These are phyloP conservation scores for Cryptococcus maquisensis DNA, from an alignment of 1,284 basidiomycete species.

Conservation along the genomic window DNA sequence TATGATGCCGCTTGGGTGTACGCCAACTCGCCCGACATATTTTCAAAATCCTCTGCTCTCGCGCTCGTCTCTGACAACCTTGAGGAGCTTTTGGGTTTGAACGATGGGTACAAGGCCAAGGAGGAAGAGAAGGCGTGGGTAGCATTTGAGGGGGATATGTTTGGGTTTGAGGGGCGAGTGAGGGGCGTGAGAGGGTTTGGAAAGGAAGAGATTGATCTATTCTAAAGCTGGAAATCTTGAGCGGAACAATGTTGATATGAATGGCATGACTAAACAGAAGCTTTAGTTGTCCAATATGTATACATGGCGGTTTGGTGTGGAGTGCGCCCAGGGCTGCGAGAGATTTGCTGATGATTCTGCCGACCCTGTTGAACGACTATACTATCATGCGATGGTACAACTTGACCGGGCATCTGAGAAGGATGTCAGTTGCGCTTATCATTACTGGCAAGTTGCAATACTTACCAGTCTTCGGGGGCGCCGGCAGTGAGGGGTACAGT, in stretches of 20 bases:
- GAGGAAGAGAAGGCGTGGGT: conserved; percentile 9
- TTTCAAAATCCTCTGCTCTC: conserved; percentile 57
- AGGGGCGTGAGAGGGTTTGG: conserved; percentile 11
- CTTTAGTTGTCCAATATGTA: too few species aligned
- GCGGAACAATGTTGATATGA: neutral
- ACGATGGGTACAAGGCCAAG: conserved; percentile 1
- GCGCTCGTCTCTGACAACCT: conserved; percentile 61
- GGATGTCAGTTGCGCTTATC: too few species aligned
- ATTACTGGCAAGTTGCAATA: too few species aligned
- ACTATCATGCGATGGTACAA: too few species aligned
- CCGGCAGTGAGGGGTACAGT: too few species aligned
- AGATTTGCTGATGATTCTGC: too few species aligned
- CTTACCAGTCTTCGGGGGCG: too few species aligned
- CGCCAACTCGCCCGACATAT: conserved; percentile 46
- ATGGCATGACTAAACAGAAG: neutral
- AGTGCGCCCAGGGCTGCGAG: too few species aligned
- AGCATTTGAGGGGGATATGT: conserved; percentile 15
- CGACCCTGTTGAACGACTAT: too few species aligned
- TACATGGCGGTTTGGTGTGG: too few species aligned
- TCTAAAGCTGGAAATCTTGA: neutral
- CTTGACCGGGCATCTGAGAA: too few species aligned
- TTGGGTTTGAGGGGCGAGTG: conserved; percentile 9
- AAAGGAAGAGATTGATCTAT: conserved; percentile 9
- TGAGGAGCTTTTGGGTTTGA: conserved; percentile 59
- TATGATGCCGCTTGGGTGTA: conserved; percentile 68